Evolutionary conservation across 305 asterid species (phyloP).

Genomic region (Rubia tinctorum): DNA sequence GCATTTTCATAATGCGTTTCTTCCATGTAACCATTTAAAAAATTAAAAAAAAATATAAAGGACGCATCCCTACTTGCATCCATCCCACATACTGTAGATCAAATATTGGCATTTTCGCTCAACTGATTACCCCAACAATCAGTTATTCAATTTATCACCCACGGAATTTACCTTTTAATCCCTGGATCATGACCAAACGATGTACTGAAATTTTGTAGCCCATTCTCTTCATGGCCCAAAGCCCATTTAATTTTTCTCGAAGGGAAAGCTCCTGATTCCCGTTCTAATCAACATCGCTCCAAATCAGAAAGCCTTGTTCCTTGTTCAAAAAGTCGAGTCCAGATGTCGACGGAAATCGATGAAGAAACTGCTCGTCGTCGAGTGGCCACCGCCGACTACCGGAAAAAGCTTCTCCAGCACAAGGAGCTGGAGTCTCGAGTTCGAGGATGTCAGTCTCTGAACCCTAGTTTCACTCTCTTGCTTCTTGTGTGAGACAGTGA

Average conservation of each 20-base stretch:
- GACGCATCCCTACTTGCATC: no score
- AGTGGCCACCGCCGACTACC: constrained; percentile 37
- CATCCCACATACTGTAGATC: no score
- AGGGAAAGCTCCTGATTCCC: neutral
- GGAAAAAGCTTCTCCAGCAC: constrained; percentile 50
- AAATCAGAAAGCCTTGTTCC: neutral
- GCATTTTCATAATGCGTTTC: no score
- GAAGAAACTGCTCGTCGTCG: constrained; percentile 54
- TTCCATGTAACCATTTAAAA: no score
- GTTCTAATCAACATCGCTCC: neutral
- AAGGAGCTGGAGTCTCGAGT: constrained; percentile 81
- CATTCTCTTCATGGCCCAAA: neutral
- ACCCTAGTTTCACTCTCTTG: constrained; percentile 23
- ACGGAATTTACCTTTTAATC: no score
- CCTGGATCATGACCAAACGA: no score
- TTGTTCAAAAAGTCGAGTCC: constrained; percentile 15
- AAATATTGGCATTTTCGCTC: no score
- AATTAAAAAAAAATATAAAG: no score
- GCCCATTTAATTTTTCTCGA: neutral
- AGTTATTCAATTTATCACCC: no score
- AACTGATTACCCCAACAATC: no score
- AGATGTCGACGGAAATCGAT: constrained; percentile 36
- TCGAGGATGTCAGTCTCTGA: constrained; percentile 57
- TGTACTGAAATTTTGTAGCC: neutral
- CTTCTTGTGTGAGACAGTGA: neutral